Percentiles rank a stretch among this genome's conserved stretches.
Evolutionary conservation across 345 rosid genomes (phyloP).

Genomic region (Eucalyptus grandis): DNA sequence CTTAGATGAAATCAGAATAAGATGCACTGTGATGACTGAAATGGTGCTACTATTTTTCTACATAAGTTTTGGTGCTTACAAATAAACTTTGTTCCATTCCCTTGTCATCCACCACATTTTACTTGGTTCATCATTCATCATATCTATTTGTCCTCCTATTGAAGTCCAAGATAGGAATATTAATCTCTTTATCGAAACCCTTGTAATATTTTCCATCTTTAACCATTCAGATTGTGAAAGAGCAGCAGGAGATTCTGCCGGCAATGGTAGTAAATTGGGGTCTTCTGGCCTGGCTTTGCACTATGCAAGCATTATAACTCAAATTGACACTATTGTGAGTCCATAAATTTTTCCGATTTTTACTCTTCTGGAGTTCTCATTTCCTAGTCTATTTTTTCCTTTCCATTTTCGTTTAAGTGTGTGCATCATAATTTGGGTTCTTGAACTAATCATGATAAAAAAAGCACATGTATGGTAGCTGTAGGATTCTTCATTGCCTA

Average conservation of each 20-base stretch:
- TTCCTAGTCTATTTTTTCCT: not conserved
- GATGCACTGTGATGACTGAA: not conserved
- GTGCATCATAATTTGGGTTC: not conserved
- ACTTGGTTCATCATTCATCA: not conserved
- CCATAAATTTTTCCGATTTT: not conserved
- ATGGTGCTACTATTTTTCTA: not conserved
- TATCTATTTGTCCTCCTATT: not conserved
- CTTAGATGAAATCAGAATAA: not conserved
- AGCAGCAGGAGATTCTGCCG: not conserved
- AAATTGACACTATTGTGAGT: slow-evolving; percentile 35
- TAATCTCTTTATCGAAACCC: not conserved
- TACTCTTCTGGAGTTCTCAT: not conserved
- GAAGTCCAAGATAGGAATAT: not conserved
- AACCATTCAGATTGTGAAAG: slow-evolving; percentile 46
- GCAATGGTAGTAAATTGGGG: slow-evolving; percentile 18
- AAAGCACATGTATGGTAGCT: not conserved
- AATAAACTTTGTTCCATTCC: not conserved
- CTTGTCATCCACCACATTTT: not conserved
- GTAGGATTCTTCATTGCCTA: not conserved
- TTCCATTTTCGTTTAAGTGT: not conserved
- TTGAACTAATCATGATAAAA: not conserved
- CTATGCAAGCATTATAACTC: slow-evolving; percentile 37
- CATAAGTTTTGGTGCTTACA: not conserved
- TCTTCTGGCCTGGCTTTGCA: slow-evolving; percentile 39
- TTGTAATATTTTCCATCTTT: not conserved